These are phyloP conservation scores for Eucalyptus regnans DNA, from an alignment of 345 rosid genomes.

Conservation along the genomic window DNA sequence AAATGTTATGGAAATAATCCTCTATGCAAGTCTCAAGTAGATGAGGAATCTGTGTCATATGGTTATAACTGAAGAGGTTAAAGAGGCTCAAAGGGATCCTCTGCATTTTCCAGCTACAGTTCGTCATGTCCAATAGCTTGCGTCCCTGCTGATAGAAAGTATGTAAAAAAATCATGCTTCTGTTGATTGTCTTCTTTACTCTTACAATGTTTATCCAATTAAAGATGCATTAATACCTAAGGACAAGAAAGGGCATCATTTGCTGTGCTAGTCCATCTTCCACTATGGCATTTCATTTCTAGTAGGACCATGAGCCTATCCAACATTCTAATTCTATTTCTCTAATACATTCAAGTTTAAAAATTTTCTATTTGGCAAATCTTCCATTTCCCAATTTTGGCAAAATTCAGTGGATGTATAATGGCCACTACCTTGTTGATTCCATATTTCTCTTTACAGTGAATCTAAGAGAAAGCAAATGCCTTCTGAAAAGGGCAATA, in stretches of 20 bases:
- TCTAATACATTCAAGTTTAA: background rate
- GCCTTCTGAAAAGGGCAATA: background rate
- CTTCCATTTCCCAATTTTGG: background rate
- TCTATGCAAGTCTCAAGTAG: background rate
- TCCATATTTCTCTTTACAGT: background rate
- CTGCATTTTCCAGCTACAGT: conserved; percentile 12
- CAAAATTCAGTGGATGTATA: background rate
- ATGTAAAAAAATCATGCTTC: background rate
- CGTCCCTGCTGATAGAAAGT: conserved; percentile 10
- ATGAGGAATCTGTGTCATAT: background rate
- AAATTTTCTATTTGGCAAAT: background rate
- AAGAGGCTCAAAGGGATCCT: background rate
- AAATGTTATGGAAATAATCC: background rate
- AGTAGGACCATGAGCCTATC: background rate
- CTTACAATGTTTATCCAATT: background rate
- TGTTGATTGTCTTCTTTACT: background rate
- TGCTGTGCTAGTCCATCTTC: background rate
- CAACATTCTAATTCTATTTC: background rate
- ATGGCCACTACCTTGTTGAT: background rate
- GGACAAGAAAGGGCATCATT: background rate
- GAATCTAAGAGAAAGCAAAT: background rate
- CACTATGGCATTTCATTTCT: background rate
- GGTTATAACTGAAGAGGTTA: background rate
- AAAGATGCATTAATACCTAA: background rate
- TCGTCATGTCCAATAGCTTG: conserved; percentile 25